phyloP scores from a whole-genome alignment of 2,329 filamentous ascomycete species.

The Cladosporium phlei region DNA sequence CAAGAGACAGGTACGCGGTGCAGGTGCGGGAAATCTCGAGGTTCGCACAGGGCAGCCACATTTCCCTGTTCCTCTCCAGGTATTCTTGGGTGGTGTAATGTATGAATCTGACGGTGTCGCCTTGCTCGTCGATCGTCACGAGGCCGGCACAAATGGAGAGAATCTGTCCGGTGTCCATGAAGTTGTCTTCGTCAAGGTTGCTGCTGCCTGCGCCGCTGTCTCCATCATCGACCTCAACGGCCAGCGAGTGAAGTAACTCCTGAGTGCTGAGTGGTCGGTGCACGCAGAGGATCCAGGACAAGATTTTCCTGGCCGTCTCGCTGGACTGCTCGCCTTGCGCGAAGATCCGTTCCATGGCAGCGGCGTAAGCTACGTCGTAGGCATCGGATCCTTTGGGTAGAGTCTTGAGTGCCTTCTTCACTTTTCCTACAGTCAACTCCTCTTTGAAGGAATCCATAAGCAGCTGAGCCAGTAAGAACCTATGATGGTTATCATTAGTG shows the following conservation, averaged over 20 bases:
- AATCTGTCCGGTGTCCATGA: neutral
- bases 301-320: neutral
- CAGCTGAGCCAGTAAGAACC: neutral
- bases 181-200: neutral
- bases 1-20: neutral
- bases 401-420: neutral
- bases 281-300: neutral
- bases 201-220: too few relatives aligned
- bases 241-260: neutral
- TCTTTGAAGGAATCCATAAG: conserved; percentile 3
- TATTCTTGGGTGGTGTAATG: conserved; percentile 7
- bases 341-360: neutral
- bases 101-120: neutral
- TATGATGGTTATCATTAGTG: neutral
- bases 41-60: neutral
- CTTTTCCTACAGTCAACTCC: neutral
- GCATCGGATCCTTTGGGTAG: neutral
- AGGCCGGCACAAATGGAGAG: neutral
- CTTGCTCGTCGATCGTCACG: neutral
- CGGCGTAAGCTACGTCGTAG: neutral
- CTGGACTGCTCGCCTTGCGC: neutral
- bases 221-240: neutral
- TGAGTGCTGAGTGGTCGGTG: neutral
- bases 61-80: neutral
- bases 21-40: neutral